phyloP scores from a whole-genome alignment of 495 filamentous ascomycete species.

The Penicillium waksmanii region DNA sequence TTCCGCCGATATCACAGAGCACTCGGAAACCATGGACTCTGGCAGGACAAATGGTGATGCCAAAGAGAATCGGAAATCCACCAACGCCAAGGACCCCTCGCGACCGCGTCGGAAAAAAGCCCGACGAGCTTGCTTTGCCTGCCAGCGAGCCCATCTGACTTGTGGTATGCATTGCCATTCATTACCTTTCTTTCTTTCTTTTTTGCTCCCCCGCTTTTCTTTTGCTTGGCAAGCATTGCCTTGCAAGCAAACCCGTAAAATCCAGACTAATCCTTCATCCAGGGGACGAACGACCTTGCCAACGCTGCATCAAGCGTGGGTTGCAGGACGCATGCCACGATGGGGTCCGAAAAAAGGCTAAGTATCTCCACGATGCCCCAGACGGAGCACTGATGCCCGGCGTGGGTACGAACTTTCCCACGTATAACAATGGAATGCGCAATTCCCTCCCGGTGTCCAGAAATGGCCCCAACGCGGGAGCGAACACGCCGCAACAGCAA shows the following conservation, averaged over 20 bases:
- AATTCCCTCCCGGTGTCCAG: slow-evolving; percentile 37
- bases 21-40: slow-evolving; percentile 35
- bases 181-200: slow-evolving; percentile 5
- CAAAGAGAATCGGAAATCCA: slow-evolving; percentile 58
- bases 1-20: slow-evolving; percentile 54
- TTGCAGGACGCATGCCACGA: slow-evolving; percentile 91
- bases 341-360: slow-evolving; percentile 96
- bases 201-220: slow-evolving; percentile 7
- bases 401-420: slow-evolving; percentile 44
- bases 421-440: slow-evolving; percentile 39
- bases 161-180: slow-evolving; percentile 73
- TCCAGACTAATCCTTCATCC: slow-evolving; percentile 14
- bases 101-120: slow-evolving; percentile 95
- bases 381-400: slow-evolving; percentile 72
- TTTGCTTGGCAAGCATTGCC: neutral
- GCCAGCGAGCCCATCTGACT: slow-evolving; percentile 95
- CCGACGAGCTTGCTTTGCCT: slow-evolving; percentile 91
- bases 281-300: slow-evolving; percentile 89
- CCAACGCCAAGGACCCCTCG: slow-evolving; percentile 79
- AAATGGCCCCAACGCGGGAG: slow-evolving; percentile 36
- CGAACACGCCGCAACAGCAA: slow-evolving; percentile 28
- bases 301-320: slow-evolving; percentile 90
- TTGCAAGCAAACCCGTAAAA: neutral
- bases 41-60: slow-evolving; percentile 57
- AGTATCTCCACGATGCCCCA: slow-evolving; percentile 96